Evolutionary conservation across 176 grass and related monocot species (phyloP).

Genomic region (Carex kokanica): DNA sequence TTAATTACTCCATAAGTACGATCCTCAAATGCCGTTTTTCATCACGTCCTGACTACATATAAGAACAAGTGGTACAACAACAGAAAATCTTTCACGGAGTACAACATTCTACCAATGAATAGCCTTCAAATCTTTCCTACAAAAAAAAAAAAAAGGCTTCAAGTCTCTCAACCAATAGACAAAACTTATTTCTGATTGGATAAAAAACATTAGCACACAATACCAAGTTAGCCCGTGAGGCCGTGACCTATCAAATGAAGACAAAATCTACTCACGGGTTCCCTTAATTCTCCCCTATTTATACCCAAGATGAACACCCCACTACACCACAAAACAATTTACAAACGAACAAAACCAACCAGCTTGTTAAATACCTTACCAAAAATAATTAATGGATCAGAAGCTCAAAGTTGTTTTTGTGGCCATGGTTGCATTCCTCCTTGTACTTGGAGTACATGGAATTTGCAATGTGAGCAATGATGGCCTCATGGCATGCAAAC

Average conservation of each 20-base stretch:
- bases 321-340: conserved; percentile 12
- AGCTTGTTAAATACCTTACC: background rate
- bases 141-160: too few relatives aligned
- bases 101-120: background rate
- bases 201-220: background rate
- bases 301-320: background rate
- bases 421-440: conserved; percentile 12
- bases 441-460: conserved; percentile 12
- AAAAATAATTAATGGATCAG: conserved; percentile 15
- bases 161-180: background rate
- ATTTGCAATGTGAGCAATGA: conserved; percentile 17
- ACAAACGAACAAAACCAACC: background rate
- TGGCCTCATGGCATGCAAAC: conserved; percentile 2
- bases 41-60: too few relatives aligned
- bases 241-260: background rate
- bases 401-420: conserved; percentile 5
- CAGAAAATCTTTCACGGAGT: background rate
- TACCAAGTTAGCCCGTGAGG: background rate
- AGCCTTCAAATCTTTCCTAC: background rate
- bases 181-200: background rate
- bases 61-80: background rate
- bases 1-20: too few relatives aligned
- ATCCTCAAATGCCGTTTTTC: too few relatives aligned
- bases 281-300: background rate
- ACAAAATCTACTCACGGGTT: conserved; percentile 19